Percentiles rank a stretch among this genome's conserved stretches.
These are phyloP conservation scores for Hirsutella rhossiliensis DNA, from an alignment of 2,329 filamentous ascomycete genomes.

Conservation along the genomic window DNA sequence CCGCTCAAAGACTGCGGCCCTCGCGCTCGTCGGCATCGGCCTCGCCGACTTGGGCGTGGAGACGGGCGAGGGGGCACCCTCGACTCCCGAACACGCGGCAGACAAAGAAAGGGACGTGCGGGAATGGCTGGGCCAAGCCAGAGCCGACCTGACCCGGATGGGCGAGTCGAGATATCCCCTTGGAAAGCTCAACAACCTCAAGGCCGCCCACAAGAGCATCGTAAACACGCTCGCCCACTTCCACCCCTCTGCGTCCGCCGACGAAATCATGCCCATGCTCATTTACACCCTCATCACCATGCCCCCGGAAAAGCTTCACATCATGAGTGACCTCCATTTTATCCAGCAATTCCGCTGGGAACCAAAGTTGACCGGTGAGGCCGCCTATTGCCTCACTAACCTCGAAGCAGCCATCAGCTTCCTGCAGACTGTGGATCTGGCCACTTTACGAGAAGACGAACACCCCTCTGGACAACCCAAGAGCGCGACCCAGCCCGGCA, in stretches of 20 bases:
- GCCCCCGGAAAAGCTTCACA: conserved; percentile 71
- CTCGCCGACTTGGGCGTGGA: conserved; percentile 75
- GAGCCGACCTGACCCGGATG: conserved; percentile 64
- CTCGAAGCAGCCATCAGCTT: conserved; percentile 92
- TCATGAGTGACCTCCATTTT: conserved; percentile 90
- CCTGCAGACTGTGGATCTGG: conserved; percentile 86
- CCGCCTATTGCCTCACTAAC: conserved; percentile 92
- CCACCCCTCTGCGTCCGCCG: conserved; percentile 74
- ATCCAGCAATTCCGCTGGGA: conserved; percentile 84
- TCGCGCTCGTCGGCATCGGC: conserved; percentile 85
- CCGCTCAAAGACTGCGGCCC: conserved; percentile 81
- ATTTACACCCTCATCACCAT: conserved; percentile 94
- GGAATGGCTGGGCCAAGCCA: conserved; percentile 58
- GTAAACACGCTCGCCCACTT: conserved; percentile 69
- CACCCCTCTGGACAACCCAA: conserved; percentile 55
- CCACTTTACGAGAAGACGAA: conserved; percentile 75
- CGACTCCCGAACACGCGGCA: conserved; percentile 43
- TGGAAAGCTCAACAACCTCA: conserved; percentile 82
- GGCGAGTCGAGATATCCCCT: conserved; percentile 76
- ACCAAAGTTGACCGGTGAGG: conserved; percentile 80
- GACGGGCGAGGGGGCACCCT: conserved; percentile 43
- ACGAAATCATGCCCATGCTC: conserved; percentile 92
- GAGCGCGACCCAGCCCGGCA: conserved; percentile 23
- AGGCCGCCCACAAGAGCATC: conserved; percentile 82
- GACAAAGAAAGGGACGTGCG: conserved; percentile 57